These are phyloP conservation scores for Lichtheimia corymbifera DNA, from an alignment of 371 early-diverging fungal species.

Conservation along the genomic window DNA sequence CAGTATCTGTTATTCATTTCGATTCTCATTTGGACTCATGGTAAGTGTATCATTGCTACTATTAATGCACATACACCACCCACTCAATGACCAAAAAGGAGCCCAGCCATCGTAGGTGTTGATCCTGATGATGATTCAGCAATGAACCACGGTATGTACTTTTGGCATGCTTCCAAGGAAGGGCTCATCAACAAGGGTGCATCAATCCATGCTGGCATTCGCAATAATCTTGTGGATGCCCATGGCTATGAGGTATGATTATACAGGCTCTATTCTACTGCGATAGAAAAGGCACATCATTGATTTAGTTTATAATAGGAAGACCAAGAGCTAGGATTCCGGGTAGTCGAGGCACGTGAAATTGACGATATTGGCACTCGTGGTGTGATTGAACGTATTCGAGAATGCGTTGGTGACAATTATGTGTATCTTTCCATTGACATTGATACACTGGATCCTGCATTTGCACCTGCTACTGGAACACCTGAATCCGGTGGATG, in stretches of 20 bases:
- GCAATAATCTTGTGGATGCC: slow-evolving; percentile 27
- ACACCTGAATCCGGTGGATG: slow-evolving; percentile 36
- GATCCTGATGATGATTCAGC: slow-evolving; percentile 4
- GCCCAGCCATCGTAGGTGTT: slow-evolving; percentile 12
- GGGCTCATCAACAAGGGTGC: slow-evolving; percentile 34
- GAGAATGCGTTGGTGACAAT: slow-evolving; percentile 27
- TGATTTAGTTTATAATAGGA: background rate
- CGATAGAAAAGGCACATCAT: no score
- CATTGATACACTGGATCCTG: slow-evolving; percentile 40
- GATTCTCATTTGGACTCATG: slow-evolving; percentile 38
- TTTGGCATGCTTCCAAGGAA: slow-evolving; percentile 38
- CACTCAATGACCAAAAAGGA: background rate
- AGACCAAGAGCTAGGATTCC: slow-evolving; percentile 29
- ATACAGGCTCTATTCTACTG: no score
- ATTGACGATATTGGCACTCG: slow-evolving; percentile 30
- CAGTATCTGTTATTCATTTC: slow-evolving; percentile 34
- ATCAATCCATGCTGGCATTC: slow-evolving; percentile 41
- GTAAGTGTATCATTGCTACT: background rate
- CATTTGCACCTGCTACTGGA: slow-evolving; percentile 40
- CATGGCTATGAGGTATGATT: slow-evolving; percentile 17
- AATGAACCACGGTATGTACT: slow-evolving; percentile 28
- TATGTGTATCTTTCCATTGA: slow-evolving; percentile 37
- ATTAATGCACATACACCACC: background rate
- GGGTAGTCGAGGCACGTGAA: slow-evolving; percentile 34
- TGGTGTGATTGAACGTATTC: slow-evolving; percentile 32